Evolutionary conservation across 306 rosid species (phyloP), one percentile per base, ranked within the genome.

Genomic region (cucumber (Cucumis sativus)): DNA sequence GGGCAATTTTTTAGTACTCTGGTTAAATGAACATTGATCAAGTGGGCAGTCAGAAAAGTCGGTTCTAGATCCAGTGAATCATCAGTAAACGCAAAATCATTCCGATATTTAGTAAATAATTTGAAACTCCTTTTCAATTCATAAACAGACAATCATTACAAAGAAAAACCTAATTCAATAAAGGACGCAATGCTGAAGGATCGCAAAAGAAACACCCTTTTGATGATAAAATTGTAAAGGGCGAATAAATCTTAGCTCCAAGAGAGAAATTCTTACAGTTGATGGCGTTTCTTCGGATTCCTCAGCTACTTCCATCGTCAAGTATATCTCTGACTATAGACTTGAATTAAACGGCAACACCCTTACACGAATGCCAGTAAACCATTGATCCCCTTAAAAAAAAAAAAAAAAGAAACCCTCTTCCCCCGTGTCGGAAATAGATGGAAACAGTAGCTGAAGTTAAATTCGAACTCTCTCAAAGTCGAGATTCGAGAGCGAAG

Each of bases 1-100:
- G 23, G 91, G 82, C 82, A 89, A 65, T 76, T 71, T 92, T 68
- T 84, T 78, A 82, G 91, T 60, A 85, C 69, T 74, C 99, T 95
- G 68, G 41, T 85, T 57, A 33, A 77, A 25, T 62, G 74, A 7
- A 58, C 28, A 60, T 35, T 40, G 35, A 21, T 21, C 30, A 39
- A 20, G 20, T 40, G 51, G 13, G 37, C 30, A 1, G 18, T 39
- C 51, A 58, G 16, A 35, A 37, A 74, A 35, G 30, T 8, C 52
- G 18, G 21, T 41, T 67, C 54, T 20, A 67, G 54, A 68, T 20
- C 56, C 75, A 68, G 39, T 13, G 35, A 68, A 21, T 68, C 33
- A 68, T 41, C 15, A 43, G 15, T 0, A 13, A 47, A 71, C 39
- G 23, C 1, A 71, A 71, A 71, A 3, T 25, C 33, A 45, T 7